These are phyloP conservation scores for Lycium barbarum DNA, from an alignment of 257 asterid species.

Conservation along the genomic window DNA sequence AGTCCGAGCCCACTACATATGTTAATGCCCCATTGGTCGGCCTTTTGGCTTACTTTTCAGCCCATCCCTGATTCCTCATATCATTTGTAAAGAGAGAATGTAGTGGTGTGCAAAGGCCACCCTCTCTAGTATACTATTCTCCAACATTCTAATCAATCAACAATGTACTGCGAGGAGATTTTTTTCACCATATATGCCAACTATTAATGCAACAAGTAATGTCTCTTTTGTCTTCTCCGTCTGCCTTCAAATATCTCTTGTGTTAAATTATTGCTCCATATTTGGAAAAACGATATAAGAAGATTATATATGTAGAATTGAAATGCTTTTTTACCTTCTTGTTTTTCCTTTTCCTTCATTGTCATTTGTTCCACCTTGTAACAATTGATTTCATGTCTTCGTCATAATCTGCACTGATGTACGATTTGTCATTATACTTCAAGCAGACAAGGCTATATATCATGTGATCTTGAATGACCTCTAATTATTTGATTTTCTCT, in stretches of 20 bases:
- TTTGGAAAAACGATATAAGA: too few species aligned
- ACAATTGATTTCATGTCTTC: too few species aligned
- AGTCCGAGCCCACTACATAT: conserved; percentile 87
- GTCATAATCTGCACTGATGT: too few species aligned
- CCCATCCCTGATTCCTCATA: conserved; percentile 52
- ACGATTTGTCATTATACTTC: too few species aligned
- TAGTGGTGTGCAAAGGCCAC: conserved; percentile 87
- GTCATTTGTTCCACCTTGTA: too few species aligned
- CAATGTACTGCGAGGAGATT: background rate
- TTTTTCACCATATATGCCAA: background rate
- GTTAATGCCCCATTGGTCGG: conserved; percentile 85
- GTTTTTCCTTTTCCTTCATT: too few species aligned
- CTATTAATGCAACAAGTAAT: background rate
- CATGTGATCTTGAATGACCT: too few species aligned
- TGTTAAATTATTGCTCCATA: background rate
- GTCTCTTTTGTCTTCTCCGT: background rate
- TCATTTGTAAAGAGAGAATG: conserved; percentile 33
- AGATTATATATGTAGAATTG: too few species aligned
- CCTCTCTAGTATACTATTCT: conserved; percentile 46
- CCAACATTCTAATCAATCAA: background rate
- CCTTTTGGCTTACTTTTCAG: conserved; percentile 71
- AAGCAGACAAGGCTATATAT: too few species aligned
- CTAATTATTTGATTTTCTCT: too few species aligned
- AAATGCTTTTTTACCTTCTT: too few species aligned
- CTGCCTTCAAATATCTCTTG: conserved; percentile 9